Percentiles rank a stretch among this genome's conserved stretches.
These are phyloP conservation scores for Alternaria conjuncta DNA, from an alignment of 2,329 filamentous ascomycete genomes.

Conservation along the genomic window DNA sequence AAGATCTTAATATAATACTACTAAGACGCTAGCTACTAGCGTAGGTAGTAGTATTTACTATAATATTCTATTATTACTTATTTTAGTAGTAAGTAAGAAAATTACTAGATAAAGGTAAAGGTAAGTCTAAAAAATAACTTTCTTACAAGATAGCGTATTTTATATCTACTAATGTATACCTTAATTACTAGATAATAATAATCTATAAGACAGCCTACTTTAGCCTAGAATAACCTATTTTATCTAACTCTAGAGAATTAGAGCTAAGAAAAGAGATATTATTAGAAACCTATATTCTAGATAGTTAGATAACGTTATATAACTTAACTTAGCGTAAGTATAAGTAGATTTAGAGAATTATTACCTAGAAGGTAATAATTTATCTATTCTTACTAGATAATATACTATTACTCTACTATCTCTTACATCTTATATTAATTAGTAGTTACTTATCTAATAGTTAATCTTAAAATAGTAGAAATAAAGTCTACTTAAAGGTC, in stretches of 20 bases:
- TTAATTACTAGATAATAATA: too few species aligned
- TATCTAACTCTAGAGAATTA: neutral
- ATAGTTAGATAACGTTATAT: too few species aligned
- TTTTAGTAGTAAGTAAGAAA: neutral
- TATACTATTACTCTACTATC: too few species aligned
- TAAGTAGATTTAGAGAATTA: too few species aligned
- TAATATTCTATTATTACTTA: neutral
- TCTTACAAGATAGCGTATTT: neutral
- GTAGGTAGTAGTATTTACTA: neutral
- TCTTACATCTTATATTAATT: too few species aligned
- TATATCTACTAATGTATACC: neutral
- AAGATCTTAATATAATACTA: neutral
- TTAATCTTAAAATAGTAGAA: too few species aligned
- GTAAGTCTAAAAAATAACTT: neutral
- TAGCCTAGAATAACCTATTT: neutral
- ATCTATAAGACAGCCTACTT: neutral
- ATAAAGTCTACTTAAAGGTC: too few species aligned
- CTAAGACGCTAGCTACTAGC: neutral
- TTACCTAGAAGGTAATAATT: too few species aligned
- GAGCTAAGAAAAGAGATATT: neutral
- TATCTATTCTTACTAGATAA: too few species aligned
- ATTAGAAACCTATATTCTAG: too few species aligned
- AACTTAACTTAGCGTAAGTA: too few species aligned
- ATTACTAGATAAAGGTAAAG: neutral
- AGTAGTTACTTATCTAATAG: too few species aligned